Evolutionary conservation across 2,329 filamentous ascomycete species (phyloP).

Genomic region (Penicillium brevicompactum): DNA sequence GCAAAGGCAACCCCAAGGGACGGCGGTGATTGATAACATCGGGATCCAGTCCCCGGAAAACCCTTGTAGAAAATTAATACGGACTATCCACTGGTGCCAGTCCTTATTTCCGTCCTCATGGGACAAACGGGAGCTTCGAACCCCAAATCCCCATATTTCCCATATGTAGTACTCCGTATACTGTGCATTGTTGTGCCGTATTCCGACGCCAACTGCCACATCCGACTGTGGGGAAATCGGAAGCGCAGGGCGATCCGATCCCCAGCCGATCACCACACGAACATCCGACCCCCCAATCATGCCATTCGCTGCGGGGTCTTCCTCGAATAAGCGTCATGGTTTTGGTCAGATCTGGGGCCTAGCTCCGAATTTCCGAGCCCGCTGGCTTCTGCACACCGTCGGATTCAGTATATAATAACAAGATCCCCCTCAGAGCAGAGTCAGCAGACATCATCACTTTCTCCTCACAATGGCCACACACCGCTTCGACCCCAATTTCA

Average conservation of each 20-base stretch:
- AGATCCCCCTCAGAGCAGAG: neutral
- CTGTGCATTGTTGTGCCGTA: too few relatives aligned
- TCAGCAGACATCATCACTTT: neutral
- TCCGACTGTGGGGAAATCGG: slow-evolving; percentile 28
- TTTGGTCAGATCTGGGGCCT: slow-evolving; percentile 18
- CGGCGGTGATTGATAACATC: slow-evolving; percentile 7
- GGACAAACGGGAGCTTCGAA: too few relatives aligned
- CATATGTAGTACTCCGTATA: neutral
- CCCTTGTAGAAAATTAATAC: neutral
- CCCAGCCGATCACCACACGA: neutral
- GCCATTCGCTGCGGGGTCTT: slow-evolving; percentile 23
- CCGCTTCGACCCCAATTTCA: slow-evolving; percentile 55
- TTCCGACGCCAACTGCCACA: slow-evolving; percentile 1
- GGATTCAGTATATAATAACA: slow-evolving; percentile 11
- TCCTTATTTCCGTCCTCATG: too few relatives aligned
- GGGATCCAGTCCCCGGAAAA: neutral
- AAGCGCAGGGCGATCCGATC: slow-evolving; percentile 20
- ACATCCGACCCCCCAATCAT: slow-evolving; percentile 17
- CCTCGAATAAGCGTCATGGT: slow-evolving; percentile 22
- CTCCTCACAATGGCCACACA: slow-evolving; percentile 29
- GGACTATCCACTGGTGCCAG: too few relatives aligned
- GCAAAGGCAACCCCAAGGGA: slow-evolving; percentile 36
- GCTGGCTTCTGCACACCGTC: slow-evolving; percentile 12
- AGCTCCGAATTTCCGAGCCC: neutral
- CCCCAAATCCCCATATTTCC: neutral